Conservation (phyloP, 208 protist genomes). For the Wallacemonas sp. region DNA sequence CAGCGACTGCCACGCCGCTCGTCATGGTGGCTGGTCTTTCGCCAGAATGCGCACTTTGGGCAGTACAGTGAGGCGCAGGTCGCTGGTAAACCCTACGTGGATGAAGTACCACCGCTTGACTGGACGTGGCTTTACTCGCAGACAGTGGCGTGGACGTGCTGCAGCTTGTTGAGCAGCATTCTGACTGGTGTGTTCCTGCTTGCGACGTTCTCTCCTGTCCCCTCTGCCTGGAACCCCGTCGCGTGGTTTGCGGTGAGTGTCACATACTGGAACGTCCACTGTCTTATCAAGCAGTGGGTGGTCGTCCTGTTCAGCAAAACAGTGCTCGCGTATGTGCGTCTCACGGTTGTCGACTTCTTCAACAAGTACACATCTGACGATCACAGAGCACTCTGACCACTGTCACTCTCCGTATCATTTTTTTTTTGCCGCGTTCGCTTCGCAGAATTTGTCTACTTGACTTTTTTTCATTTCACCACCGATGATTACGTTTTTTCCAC, state of each 20-base stretch:
- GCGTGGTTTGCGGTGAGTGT: slow-evolving; percentile 38
- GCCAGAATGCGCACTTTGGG: slow-evolving; percentile 33
- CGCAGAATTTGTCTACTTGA: no score
- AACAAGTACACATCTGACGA: slow-evolving; percentile 27
- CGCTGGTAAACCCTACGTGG: slow-evolving; percentile 13
- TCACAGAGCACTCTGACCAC: background rate
- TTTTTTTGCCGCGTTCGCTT: background rate
- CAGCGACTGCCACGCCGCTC: background rate
- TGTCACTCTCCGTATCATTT: background rate
- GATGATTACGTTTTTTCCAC: background rate
- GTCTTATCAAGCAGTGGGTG: slow-evolving; percentile 41
- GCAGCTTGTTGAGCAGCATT: slow-evolving; percentile 26
- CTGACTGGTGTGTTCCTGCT: slow-evolving; percentile 29
- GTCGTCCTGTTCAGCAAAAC: slow-evolving; percentile 27
- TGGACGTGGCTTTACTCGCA: slow-evolving; percentile 46
- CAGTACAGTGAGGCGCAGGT: slow-evolving; percentile 36
- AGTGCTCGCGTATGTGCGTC: slow-evolving; percentile 24
- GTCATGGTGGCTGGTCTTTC: slow-evolving; percentile 15
- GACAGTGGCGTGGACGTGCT: slow-evolving; percentile 37
- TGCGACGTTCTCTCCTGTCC: slow-evolving; percentile 25
- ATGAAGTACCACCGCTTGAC: slow-evolving; percentile 13
- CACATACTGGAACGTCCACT: slow-evolving; percentile 38
- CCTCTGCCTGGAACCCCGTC: slow-evolving; percentile 29
- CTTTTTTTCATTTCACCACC: background rate
- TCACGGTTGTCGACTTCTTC: slow-evolving; percentile 37